A percentile compares a stretch with the other conserved stretches of the same genome.
Conservation (phyloP, 495 filamentous ascomycete genomes). For the Penicillium desertorum region DNA sequence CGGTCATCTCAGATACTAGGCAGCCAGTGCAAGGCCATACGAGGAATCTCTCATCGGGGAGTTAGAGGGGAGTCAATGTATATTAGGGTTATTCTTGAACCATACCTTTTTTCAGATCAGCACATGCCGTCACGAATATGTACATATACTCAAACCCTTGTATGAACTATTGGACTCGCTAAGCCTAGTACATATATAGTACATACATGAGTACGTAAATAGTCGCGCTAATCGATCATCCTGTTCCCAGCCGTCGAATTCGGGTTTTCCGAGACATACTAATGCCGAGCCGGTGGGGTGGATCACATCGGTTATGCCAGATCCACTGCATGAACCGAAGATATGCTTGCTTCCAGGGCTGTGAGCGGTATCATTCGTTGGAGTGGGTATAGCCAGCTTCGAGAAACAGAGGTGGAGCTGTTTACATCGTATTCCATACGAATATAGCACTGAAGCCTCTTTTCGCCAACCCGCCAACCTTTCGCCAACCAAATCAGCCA, state of each 20-base stretch:
- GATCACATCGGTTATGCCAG: too few relatives aligned
- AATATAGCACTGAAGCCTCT: too few relatives aligned
- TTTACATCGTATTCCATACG: too few relatives aligned
- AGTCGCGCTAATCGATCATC: not conserved
- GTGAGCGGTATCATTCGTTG: too few relatives aligned
- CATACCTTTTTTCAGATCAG: not conserved
- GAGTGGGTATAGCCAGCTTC: too few relatives aligned
- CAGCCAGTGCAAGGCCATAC: not conserved
- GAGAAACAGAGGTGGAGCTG: too few relatives aligned
- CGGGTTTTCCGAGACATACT: too few relatives aligned
- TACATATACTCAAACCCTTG: not conserved
- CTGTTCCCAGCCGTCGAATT: not conserved
- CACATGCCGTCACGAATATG: conserved; percentile 3
- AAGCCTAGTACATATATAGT: not conserved
- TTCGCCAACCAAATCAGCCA: too few relatives aligned
- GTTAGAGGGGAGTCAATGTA: not conserved
- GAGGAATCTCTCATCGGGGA: not conserved
- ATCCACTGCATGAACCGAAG: too few relatives aligned
- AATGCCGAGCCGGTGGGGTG: too few relatives aligned
- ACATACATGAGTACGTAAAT: not conserved
- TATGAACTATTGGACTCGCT: not conserved
- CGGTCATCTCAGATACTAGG: conserved; percentile 20
- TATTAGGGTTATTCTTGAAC: not conserved
- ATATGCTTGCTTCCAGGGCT: too few relatives aligned
- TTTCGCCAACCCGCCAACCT: too few relatives aligned